Evolutionary conservation across 805 yeast species (phyloP), one percentile per base, ranked within the genome.

Genomic region (Lachancea kluyveri): DNA sequence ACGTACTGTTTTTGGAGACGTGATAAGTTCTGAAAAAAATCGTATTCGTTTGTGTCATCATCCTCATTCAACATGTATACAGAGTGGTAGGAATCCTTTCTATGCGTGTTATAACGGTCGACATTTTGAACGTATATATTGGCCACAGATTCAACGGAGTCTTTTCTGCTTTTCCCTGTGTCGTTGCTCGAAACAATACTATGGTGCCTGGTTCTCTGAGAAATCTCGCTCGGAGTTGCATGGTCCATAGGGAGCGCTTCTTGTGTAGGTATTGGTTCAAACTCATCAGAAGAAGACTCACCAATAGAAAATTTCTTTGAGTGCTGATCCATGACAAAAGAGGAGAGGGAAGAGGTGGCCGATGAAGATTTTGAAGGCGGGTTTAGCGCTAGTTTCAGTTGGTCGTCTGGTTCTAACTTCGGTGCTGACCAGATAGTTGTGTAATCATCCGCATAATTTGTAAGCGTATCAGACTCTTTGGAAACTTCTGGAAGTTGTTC

Each of bases 1-100:
- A 57, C 49, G 3, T 92, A 90, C 50, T 82, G 90, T 28, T 48
- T 53, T 28, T 57, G 59, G 21, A 55, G 31, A 20, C 51, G 41
- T 26, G 52, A 48, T 26, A 55, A 31, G 14, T 44, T 40, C 24
- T 50, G 50, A 9, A 45, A 41, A 16, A 40, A 42, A 15, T 29
- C 39, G 25, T 40, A 48, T 4, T 41, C 18, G 10, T 30, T 33
- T n/a, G n/a, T n/a, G 24, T 50, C 50, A 15, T 31, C 18, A 13
- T 42, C 46, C 8, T 41, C 44, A 10, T 40, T 40, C 4, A 42
- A 42, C 44, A 61, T 63, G 38, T 62, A 60, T 4, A 63, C 62
- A 1, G 67, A 62, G 33, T 61, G 64, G 31, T 60, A 59, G 1
- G 68, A 63, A 30, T 58, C 64, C 34, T 62, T 62, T 31, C 68